Percentiles rank a stretch among this genome's conserved stretches.
phyloP scores from a whole-genome alignment of 2,329 filamentous ascomycete genomes.

The Chrysoporthe cubensis region DNA sequence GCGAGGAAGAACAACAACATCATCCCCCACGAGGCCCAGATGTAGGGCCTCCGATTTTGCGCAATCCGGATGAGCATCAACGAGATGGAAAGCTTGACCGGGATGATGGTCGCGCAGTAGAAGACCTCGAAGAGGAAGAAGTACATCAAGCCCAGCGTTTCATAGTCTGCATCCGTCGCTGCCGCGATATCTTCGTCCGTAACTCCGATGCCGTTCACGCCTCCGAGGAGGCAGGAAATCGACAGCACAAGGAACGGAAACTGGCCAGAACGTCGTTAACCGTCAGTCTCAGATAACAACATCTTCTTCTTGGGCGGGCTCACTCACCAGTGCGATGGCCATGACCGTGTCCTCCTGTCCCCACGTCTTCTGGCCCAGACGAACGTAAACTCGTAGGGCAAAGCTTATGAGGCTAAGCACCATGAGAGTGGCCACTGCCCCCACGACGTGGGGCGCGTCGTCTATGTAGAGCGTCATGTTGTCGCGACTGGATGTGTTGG shows the following conservation, averaged over 20 bases:
- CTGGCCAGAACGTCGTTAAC: conserved; percentile 1
- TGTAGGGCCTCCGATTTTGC: conserved; percentile 25
- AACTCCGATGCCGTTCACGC: conserved; percentile 23
- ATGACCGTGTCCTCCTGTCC: conserved; percentile 25
- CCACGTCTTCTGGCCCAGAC: conserved; percentile 21
- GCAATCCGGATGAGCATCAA: conserved; percentile 28
- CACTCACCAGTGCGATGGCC: conserved; percentile 21
- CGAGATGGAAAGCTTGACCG: conserved; percentile 28
- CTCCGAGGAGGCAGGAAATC: conserved; percentile 22
- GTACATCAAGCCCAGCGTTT: conserved; percentile 25
- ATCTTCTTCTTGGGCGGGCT: neutral
- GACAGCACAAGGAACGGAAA: conserved; percentile 23
- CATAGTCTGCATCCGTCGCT: conserved; percentile 19
- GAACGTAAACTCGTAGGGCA: conserved; percentile 20
- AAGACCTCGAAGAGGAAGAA: conserved; percentile 29
- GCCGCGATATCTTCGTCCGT: conserved; percentile 12
- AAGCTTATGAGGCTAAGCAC: conserved; percentile 20
- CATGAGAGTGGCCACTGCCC: conserved; percentile 17
- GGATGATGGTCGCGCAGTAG: conserved; percentile 27
- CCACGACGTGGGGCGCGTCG: conserved; percentile 23
- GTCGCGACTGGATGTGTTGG: neutral
- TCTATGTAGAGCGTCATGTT: conserved; percentile 24
- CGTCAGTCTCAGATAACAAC: neutral
- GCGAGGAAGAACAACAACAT: conserved; percentile 27
- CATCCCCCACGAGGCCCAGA: conserved; percentile 25